These are phyloP conservation scores for Phycomyces blakesleeanus DNA, from an alignment of 192 early-diverging fungal genomes.

Conservation along the genomic window DNA sequence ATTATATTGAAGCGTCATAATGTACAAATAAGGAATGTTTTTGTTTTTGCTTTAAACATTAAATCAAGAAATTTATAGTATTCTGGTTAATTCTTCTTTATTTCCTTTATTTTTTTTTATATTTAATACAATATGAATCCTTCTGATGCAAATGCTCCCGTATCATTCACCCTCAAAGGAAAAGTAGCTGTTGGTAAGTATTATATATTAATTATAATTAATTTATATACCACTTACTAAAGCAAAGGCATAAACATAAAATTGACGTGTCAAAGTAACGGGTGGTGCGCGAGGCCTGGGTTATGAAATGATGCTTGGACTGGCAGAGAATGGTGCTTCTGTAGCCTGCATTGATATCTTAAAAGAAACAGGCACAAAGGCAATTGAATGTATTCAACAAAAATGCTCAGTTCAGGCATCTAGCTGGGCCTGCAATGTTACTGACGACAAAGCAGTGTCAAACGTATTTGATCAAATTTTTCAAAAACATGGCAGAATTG, in stretches of 20 bases:
- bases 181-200: constrained; percentile 31
- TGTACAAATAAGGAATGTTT: too few relatives aligned
- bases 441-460: constrained; percentile 23
- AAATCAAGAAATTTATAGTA: too few relatives aligned
- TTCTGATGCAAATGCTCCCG: too few relatives aligned
- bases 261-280: constrained; percentile 16
- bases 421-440: constrained; percentile 36
- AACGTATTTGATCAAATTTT: constrained; percentile 29
- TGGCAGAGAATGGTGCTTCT: constrained; percentile 35
- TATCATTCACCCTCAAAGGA: constrained; percentile 22
- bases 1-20: too few relatives aligned
- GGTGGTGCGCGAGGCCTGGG: constrained; percentile 39
- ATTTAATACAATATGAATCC: too few relatives aligned
- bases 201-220: too few relatives aligned
- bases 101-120: too few relatives aligned
- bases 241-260: too few relatives aligned
- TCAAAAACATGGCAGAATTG: constrained; percentile 26
- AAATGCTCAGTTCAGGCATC: constrained; percentile 21
- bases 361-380: constrained; percentile 14
- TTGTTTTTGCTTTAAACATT: too few relatives aligned
- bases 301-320: constrained; percentile 37
- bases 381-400: constrained; percentile 9
- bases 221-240: too few relatives aligned
- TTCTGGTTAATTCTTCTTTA: too few relatives aligned
- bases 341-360: constrained; percentile 35